Conservation (phyloP, 2,329 filamentous ascomycete species). For the Phaeosphaeriaceae sp. region DNA sequence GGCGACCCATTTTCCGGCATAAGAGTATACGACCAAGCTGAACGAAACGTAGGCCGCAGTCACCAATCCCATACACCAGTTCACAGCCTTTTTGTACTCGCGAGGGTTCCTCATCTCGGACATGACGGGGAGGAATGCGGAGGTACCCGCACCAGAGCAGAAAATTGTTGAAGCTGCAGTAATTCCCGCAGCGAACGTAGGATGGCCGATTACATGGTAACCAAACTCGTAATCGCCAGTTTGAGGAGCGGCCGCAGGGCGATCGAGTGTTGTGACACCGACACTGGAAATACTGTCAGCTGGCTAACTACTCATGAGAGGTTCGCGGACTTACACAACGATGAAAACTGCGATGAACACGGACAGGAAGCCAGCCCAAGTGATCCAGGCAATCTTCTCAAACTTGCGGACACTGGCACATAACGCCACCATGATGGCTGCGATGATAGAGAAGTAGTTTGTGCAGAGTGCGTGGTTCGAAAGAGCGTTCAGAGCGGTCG, state of each 20-base stretch:
- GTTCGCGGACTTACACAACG: constrained; percentile 49
- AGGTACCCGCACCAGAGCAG: constrained; percentile 65
- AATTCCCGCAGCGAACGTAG: constrained; percentile 66
- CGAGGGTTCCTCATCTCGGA: constrained; percentile 67
- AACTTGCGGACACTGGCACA: constrained; percentile 65
- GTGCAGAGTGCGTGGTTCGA: constrained; percentile 67
- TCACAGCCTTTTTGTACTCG: constrained; percentile 68
- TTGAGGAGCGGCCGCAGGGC: constrained; percentile 67
- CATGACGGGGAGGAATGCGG: constrained; percentile 69
- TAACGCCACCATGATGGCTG: constrained; percentile 58
- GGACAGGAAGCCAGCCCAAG: constrained; percentile 66
- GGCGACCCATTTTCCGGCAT: constrained; percentile 68
- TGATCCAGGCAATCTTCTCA: constrained; percentile 67
- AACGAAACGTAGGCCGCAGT: constrained; percentile 66
- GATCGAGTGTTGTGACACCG: constrained; percentile 63
- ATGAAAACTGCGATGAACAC: constrained; percentile 66
- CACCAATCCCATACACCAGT: constrained; percentile 65
- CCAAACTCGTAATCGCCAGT: constrained; percentile 66
- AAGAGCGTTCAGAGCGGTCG: constrained; percentile 66
- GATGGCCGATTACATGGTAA: constrained; percentile 63
- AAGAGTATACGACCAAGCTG: constrained; percentile 66
- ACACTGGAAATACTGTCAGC: constrained; percentile 40
- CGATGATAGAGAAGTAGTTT: constrained; percentile 65
- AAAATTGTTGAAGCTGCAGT: constrained; percentile 65
- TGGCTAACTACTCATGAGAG: neutral